Base-by-base conservation (phyloP, 1,139 yeast genomes). In the Blastobotrys proliferans region DNA sequence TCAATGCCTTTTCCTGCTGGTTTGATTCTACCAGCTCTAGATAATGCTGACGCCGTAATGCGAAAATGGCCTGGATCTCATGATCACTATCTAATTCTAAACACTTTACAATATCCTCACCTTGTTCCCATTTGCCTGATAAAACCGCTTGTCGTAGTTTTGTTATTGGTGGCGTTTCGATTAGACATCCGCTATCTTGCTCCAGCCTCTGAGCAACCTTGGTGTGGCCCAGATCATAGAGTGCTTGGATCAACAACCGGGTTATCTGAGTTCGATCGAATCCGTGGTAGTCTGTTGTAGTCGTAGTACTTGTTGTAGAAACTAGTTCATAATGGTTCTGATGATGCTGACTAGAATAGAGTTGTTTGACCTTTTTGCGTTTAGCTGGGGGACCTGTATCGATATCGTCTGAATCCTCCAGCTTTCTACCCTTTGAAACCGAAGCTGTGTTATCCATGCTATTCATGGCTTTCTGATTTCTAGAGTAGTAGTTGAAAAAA, bases 161-260 rank as follows among this genome's bases (percentile, higher is more conserved):
- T 22, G 64, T 64, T 13, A 76, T 67, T 26, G 62, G 51, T 31
- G 61, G 55, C 6, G 61, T 49, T 43, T 67, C 68, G 35, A 62
- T 56, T 11, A 57, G 60, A 31, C 62, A 61, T 39, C 69, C 62
- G n/a, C 79, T 69, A 45, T 72, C 70, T 9, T 55, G 49, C 44
- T 73, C 72, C 35, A 77, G 58, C 2, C 53, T 42, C 9, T 57
- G 49, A 0, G 76, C 72, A 1, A 75, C 57, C 9, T 60, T 52
- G 6, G 57, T 47, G 51, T 72, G 74, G 3, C 81, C 81, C 45
- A 76, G 49, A 47, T 76, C 81, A 30, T 61, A 58, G 38, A 77
- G 57, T 1, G 77, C 62, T 50, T 76, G 79, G 25, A 76, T 69
- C 28, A 77, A 53, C 20, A 77, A 59, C 39, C 77, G 66, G 1